Conservation (phyloP, 2,329 filamentous ascomycete species). For the Volutella citrinella region DNA sequence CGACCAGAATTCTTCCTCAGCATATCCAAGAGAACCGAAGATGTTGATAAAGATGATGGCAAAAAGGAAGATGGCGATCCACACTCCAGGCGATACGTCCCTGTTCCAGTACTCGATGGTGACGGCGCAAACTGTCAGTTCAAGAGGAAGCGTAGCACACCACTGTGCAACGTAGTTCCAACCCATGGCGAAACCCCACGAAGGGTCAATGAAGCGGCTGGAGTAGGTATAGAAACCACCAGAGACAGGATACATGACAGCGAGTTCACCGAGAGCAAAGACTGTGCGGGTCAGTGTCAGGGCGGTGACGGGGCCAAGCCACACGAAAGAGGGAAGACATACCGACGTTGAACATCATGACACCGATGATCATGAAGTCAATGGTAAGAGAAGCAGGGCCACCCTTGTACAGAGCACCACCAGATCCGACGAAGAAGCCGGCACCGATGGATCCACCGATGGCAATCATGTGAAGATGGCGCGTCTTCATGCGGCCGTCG, state of each 20-base stretch:
- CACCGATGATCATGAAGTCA: constrained; percentile 54
- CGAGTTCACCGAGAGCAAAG: constrained; percentile 59
- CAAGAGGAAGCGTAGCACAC: constrained; percentile 47
- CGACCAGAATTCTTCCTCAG: constrained; percentile 56
- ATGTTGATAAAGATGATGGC: constrained; percentile 51
- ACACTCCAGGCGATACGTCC: constrained; percentile 46
- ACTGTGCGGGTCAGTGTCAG: constrained; percentile 27
- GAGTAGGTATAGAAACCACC: constrained; percentile 63
- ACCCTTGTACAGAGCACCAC: constrained; percentile 49
- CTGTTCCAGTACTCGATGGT: constrained; percentile 52
- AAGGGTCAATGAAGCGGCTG: constrained; percentile 60
- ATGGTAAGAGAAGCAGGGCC: constrained; percentile 45
- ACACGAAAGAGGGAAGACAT: constrained; percentile 5
- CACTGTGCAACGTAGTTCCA: constrained; percentile 46
- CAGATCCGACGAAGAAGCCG: constrained; percentile 62
- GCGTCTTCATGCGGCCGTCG: constrained; percentile 49
- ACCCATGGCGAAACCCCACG: constrained; percentile 56
- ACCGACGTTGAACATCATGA: constrained; percentile 59
- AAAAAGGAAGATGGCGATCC: constrained; percentile 52
- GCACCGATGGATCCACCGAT: constrained; percentile 61
- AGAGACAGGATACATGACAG: constrained; percentile 60
- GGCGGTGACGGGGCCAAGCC: constrained; percentile 6
- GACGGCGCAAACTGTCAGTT: constrained; percentile 49
- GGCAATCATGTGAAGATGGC: constrained; percentile 62
- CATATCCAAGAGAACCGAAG: constrained; percentile 53